A percentile compares a stretch with the other conserved stretches of the same genome.
phyloP scores from a whole-genome alignment of 1,139 yeast species.

The Pichia sp. region DNA sequence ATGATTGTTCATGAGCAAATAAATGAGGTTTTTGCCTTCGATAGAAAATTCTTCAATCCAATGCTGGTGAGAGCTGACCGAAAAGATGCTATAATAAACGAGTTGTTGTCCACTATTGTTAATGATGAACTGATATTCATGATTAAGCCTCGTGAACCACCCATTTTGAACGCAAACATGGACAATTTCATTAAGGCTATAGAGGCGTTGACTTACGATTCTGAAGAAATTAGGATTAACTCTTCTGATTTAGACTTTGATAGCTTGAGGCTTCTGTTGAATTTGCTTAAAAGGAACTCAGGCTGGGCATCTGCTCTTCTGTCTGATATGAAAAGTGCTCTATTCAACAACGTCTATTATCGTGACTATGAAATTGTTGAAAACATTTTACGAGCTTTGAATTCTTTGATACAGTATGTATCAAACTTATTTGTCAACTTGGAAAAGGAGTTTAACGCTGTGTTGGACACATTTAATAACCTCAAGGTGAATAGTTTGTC shows the following conservation, averaged over 20 bases:
- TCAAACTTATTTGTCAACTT: slow-evolving; percentile 39
- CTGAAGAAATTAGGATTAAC: slow-evolving; percentile 17
- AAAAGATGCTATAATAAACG: slow-evolving; percentile 13
- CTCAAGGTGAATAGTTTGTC: slow-evolving; percentile 46
- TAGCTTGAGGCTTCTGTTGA: slow-evolving; percentile 29
- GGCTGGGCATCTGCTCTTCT: slow-evolving; percentile 52
- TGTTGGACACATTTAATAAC: slow-evolving; percentile 44
- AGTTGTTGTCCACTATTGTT: slow-evolving; percentile 25
- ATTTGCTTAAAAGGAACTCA: slow-evolving; percentile 41
- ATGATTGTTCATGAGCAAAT: slow-evolving; percentile 37
- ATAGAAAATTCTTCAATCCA: slow-evolving; percentile 47
- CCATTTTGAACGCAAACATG: slow-evolving; percentile 27
- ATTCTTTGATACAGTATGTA: slow-evolving; percentile 56
- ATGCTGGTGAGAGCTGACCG: slow-evolving; percentile 17
- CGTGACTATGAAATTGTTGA: slow-evolving; percentile 29
- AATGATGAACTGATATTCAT: slow-evolving; percentile 29
- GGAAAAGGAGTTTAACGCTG: slow-evolving; percentile 49
- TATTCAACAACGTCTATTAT: slow-evolving; percentile 12
- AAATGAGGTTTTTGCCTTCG: slow-evolving; percentile 53
- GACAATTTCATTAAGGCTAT: slow-evolving; percentile 17
- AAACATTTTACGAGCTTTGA: slow-evolving; percentile 47
- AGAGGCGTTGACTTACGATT: slow-evolving; percentile 16
- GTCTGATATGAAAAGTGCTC: slow-evolving; percentile 39
- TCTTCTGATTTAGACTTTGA: slow-evolving; percentile 30
- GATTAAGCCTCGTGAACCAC: slow-evolving; percentile 44